Conservation (phyloP, 805 yeast species). For the Kodamaea kakaduensis region DNA sequence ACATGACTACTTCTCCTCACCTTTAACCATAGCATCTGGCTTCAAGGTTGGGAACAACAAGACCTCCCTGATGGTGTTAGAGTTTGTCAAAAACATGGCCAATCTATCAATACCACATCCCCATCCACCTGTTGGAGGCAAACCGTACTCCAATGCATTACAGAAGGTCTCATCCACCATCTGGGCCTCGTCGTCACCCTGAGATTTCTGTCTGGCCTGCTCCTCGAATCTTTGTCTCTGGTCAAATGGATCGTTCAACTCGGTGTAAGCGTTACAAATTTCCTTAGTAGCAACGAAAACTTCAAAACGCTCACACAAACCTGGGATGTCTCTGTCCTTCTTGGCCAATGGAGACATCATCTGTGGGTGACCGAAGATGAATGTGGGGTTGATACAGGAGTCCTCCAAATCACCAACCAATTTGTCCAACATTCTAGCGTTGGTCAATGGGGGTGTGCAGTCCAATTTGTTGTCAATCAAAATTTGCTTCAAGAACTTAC, state of each 20-base stretch:
- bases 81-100: constrained; percentile 96
- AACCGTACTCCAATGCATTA: constrained; percentile 95
- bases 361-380: constrained; percentile 98
- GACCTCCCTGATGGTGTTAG: constrained; percentile 96
- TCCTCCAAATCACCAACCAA: constrained; percentile 97
- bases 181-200: constrained; percentile 99
- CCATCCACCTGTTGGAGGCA: constrained; percentile 99
- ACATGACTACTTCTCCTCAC: constrained; percentile 23
- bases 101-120: constrained; percentile 98
- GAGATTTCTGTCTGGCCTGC: constrained; percentile 97
- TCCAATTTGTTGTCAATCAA: constrained; percentile 78
- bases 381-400: constrained; percentile 91
- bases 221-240: constrained; percentile 97
- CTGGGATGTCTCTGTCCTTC: constrained; percentile 87
- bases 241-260: constrained; percentile 97
- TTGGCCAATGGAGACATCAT: constrained; percentile 99
- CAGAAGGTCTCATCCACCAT: constrained; percentile 94
- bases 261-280: constrained; percentile 97
- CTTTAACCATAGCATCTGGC: constrained; percentile 62
- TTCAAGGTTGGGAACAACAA: constrained; percentile 97
- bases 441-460: constrained; percentile 89
- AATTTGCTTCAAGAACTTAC: constrained; percentile 77
- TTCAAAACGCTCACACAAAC: constrained; percentile 97
- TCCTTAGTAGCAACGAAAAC: constrained; percentile 98
- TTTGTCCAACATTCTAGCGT: constrained; percentile 98